Conservation (phyloP, 2,329 filamentous ascomycete species). For the Alternaria arbusti region DNA sequence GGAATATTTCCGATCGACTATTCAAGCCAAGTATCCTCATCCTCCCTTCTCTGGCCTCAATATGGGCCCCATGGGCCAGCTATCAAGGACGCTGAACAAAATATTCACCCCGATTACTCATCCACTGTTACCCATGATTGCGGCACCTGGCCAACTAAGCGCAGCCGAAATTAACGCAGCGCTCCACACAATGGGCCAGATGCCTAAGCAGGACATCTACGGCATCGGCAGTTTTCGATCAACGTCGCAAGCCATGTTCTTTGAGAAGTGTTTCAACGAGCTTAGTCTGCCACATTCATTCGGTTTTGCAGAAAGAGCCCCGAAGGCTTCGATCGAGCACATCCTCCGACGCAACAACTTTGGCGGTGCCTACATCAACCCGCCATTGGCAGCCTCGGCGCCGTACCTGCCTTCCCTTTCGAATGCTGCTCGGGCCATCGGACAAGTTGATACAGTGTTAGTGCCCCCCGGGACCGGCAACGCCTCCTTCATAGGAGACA, state of each 20-base stretch:
- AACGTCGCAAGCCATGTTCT: constrained; percentile 82
- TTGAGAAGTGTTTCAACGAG: constrained; percentile 69
- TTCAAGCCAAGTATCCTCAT: constrained; percentile 71
- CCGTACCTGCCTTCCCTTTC: constrained; percentile 71
- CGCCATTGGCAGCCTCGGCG: constrained; percentile 63
- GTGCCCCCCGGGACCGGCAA: constrained; percentile 58
- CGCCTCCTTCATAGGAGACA: constrained; percentile 71
- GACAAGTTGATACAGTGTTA: constrained; percentile 82
- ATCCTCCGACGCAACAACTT: constrained; percentile 77
- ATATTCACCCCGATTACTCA: constrained; percentile 90
- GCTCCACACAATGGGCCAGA: constrained; percentile 77
- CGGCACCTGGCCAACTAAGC: constrained; percentile 84
- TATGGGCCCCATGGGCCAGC: constrained; percentile 85
- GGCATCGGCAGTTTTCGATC: constrained; percentile 76
- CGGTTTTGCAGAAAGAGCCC: constrained; percentile 73
- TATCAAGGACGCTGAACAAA: constrained; percentile 82
- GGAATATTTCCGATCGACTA: constrained; percentile 83
- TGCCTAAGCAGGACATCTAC: constrained; percentile 80
- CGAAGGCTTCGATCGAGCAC: constrained; percentile 71
- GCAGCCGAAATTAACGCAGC: constrained; percentile 85
- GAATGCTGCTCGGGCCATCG: constrained; percentile 78
- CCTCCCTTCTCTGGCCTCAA: constrained; percentile 84
- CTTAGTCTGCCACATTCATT: constrained; percentile 87
- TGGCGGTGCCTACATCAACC: constrained; percentile 81
- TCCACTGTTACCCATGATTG: constrained; percentile 80